Percentiles rank a stretch among this genome's conserved stretches.
These are phyloP conservation scores for Amylostereum areolatum DNA, from an alignment of 1,284 basidiomycete genomes.

Conservation along the genomic window DNA sequence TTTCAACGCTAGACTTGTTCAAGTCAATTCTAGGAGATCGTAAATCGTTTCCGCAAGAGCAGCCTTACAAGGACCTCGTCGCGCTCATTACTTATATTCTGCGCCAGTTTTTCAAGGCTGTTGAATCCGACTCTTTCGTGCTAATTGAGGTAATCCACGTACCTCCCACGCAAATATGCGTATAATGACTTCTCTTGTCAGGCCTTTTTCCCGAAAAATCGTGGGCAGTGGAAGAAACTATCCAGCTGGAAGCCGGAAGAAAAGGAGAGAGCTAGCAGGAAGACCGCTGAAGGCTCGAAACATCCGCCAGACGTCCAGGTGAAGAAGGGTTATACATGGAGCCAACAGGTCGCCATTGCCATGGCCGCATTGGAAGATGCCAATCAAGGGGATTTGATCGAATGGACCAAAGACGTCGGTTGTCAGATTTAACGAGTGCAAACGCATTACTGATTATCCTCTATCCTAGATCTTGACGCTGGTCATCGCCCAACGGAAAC, in stretches of 20 bases:
- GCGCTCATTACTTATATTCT: constrained; percentile 80
- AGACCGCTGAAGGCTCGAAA: constrained; percentile 36
- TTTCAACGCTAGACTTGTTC: constrained; percentile 82
- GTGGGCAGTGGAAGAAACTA: constrained; percentile 79
- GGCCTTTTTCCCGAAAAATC: constrained; percentile 88
- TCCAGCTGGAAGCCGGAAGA: constrained; percentile 76
- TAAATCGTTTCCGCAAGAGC: constrained; percentile 67
- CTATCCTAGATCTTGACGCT: constrained; percentile 55
- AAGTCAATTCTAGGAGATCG: constrained; percentile 76
- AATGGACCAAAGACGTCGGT: constrained; percentile 77
- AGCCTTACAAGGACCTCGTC: constrained; percentile 78
- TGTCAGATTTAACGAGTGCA: background rate
- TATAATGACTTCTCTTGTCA: constrained; percentile 20
- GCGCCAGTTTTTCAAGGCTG: constrained; percentile 87
- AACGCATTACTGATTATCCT: too few relatives aligned
- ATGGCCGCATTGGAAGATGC: constrained; percentile 71
- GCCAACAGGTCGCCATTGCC: constrained; percentile 83
- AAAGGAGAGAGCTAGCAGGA: constrained; percentile 36
- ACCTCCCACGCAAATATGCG: background rate
- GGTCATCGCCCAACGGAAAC: constrained; percentile 60
- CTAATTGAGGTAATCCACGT: constrained; percentile 65
- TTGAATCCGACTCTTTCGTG: constrained; percentile 76
- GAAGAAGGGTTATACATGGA: constrained; percentile 86
- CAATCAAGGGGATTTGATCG: constrained; percentile 57
- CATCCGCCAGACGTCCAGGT: constrained; percentile 71